Evolutionary conservation across 805 yeast species (phyloP), one percentile per base, ranked within the genome.

Genomic region (Hanseniaspora guilliermondii): DNA sequence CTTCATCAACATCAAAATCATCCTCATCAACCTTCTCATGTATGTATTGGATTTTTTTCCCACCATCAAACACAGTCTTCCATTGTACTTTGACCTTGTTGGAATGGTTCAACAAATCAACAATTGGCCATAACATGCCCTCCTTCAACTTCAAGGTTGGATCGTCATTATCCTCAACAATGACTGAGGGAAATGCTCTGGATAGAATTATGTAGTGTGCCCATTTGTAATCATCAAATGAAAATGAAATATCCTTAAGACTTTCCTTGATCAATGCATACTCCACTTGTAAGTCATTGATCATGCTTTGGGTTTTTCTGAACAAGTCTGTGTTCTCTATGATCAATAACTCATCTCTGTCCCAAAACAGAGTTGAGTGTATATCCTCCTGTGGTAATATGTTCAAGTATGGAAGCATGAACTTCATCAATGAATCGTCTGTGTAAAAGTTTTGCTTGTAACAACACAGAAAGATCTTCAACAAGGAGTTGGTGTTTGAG

Each of bases 81-180:
- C 97, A 89, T 19, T 76, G 68, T 0, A 87, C 89, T 19, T 76
- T 70, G 0, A 82, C 70, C 33, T 64, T 67, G 7, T 82, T 79
- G 56, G 76, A 68, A 66, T 89, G 97, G 62, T 89, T 89, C 52
- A 88, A 68, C 17, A 87, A 67, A 63, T 89, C 97, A 14, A 87
- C 75, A 11, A 89, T 62, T 1, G 97, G 97, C 22, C 83, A 66
- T 24, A 89, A 69, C 73, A 89, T 81, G 6, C 85, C 87, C 57
- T 75, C 77, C 39, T 68, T 67, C 16, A 44, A 12, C n/a, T 69
- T 53, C 57, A 74, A 75, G n/a, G 65, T 68, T 22, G 68, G 64
- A 0, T 59, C 61, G 1, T 64, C 59, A 6, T 6, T 12, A 6
- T 63, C 59, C 19, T 71, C 70, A n/a, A 79, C 59, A n/a, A 87